phyloP scores from a whole-genome alignment of 1,284 basidiomycete genomes.

The Puccinia triticina region DNA sequence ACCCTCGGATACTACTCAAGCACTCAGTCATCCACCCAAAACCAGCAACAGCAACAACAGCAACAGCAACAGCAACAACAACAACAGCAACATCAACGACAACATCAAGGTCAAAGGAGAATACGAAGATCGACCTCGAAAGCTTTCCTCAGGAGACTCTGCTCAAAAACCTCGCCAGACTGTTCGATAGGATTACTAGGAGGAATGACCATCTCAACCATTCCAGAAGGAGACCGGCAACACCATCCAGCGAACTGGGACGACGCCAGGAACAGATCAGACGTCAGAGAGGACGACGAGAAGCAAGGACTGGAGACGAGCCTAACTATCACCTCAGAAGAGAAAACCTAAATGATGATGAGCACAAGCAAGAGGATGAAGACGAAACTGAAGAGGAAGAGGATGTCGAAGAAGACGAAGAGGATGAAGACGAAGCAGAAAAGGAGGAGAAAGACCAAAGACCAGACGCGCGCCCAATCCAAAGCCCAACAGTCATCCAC shows the following conservation, averaged over 20 bases:
- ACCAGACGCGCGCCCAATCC: conserved; percentile 55
- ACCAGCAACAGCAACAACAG: background rate
- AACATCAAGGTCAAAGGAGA: too few relatives aligned
- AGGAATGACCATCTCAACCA: conserved; percentile 71
- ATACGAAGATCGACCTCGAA: conserved; percentile 64
- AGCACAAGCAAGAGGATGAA: conserved; percentile 59
- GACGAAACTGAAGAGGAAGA: conserved; percentile 47
- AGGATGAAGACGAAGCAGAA: background rate
- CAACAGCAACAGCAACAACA: background rate
- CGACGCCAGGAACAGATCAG: too few relatives aligned
- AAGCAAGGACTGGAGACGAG: too few relatives aligned
- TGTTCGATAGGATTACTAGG: conserved; percentile 87
- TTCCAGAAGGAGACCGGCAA: conserved; percentile 54
- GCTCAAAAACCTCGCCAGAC: conserved; percentile 80
- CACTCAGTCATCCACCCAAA: too few relatives aligned
- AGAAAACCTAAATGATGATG: background rate
- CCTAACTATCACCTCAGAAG: background rate
- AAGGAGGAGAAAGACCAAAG: background rate
- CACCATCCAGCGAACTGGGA: conserved; percentile 51
- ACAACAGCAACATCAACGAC: background rate
- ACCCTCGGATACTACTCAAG: too few relatives aligned
- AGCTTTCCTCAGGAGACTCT: conserved; percentile 69
- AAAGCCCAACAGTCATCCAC: conserved; percentile 54
- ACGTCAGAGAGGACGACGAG: background rate
- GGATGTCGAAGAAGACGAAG: conserved; percentile 42